Evolutionary conservation across 306 rosid species (phyloP).

Genomic region (Gastrolobium bilobum): DNA sequence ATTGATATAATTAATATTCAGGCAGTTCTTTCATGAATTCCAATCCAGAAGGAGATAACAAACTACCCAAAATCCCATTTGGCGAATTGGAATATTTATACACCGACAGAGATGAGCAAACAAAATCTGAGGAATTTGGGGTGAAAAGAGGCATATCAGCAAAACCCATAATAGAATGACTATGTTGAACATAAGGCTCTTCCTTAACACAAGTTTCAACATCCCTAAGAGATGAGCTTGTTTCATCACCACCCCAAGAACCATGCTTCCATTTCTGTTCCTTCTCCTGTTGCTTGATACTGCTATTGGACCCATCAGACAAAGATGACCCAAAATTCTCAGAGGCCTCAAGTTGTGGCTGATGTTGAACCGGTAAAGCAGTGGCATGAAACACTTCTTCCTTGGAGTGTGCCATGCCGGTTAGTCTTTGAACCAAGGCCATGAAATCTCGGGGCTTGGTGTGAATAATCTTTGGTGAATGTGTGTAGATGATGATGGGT

Average conservation of each 20-base stretch:
- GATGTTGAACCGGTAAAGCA: background rate
- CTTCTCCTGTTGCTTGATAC: background rate
- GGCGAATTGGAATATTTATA: constrained; percentile 50
- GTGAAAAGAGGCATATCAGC: constrained; percentile 65
- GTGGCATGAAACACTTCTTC: background rate
- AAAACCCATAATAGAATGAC: constrained; percentile 12
- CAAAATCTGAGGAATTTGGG: constrained; percentile 53
- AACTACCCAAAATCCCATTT: constrained; percentile 34
- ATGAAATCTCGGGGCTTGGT: constrained; percentile 68
- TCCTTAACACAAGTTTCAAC: constrained; percentile 26
- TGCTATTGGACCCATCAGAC: background rate
- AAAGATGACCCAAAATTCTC: background rate
- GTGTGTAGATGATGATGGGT: constrained; percentile 69
- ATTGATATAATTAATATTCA: constrained; percentile 51
- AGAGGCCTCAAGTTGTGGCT: background rate
- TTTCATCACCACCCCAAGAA: constrained; percentile 19
- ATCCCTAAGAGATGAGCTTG: constrained; percentile 36
- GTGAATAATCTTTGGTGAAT: constrained; percentile 75
- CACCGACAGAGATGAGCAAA: constrained; percentile 47
- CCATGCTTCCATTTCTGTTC: background rate
- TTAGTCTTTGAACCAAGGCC: constrained; percentile 78
- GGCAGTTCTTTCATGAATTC: constrained; percentile 66
- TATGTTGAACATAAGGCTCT: background rate
- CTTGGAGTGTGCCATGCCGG: constrained; percentile 55
- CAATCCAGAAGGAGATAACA: constrained; percentile 63